Evolutionary conservation across 1,284 basidiomycete genomes (phyloP).

Genomic region (Stygiomarasmius scandens): DNA sequence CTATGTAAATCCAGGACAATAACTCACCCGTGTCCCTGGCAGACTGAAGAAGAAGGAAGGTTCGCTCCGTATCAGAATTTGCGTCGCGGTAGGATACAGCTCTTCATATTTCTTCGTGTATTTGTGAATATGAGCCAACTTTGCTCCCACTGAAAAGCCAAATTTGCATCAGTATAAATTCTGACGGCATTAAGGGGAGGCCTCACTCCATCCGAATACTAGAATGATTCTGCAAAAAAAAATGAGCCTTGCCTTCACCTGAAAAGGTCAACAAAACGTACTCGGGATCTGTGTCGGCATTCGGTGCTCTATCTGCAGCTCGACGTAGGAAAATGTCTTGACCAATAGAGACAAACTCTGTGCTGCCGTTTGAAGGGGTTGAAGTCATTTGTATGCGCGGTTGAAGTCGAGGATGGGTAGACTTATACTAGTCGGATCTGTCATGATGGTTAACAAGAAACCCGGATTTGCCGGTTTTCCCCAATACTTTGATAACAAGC

Average conservation of each 20-base stretch:
- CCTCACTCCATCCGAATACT: conserved; percentile 55
- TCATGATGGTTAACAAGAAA: too few species aligned
- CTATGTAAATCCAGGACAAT: neutral
- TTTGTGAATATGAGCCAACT: conserved; percentile 50
- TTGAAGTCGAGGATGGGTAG: too few species aligned
- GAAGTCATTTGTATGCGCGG: neutral
- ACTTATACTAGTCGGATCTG: too few species aligned
- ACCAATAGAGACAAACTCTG: neutral
- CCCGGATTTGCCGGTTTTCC: too few species aligned
- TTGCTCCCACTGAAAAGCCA: conserved; percentile 48
- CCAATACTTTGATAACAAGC: too few species aligned
- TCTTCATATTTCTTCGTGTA: conserved; percentile 49
- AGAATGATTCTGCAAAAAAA: conserved; percentile 39
- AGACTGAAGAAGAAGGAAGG: conserved; percentile 42
- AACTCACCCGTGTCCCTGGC: conserved; percentile 35
- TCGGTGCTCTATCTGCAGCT: neutral
- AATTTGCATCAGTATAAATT: neutral
- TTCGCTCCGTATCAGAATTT: conserved; percentile 47
- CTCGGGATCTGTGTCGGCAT: neutral
- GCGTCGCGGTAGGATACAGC: conserved; percentile 50
- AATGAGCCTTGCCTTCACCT: neutral
- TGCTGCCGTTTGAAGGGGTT: neutral
- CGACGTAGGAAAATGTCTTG: neutral
- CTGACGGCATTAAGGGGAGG: neutral
- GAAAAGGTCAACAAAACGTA: neutral